Conservation (phyloP, 1,284 basidiomycete genomes). For the Pholiota adiposa region DNA sequence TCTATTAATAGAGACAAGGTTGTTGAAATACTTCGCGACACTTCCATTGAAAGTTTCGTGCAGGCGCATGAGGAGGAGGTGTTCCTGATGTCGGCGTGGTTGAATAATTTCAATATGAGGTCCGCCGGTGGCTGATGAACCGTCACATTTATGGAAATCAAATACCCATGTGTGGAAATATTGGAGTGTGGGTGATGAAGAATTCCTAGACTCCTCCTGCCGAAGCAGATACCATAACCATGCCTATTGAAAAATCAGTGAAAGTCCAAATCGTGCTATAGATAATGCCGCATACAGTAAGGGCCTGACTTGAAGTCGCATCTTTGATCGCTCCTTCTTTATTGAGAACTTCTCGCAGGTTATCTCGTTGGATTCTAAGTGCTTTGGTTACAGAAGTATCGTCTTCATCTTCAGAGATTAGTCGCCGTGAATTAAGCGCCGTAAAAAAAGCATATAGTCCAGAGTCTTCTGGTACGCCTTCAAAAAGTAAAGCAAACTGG, state of each 20-base stretch:
- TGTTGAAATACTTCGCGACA: not conserved
- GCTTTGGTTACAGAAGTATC: too few species aligned
- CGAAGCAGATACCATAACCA: not conserved
- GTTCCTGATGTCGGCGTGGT: not conserved
- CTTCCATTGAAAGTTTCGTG: not conserved
- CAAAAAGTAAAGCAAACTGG: constrained; percentile 4
- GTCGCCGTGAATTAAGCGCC: too few species aligned
- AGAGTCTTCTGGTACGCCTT: not conserved
- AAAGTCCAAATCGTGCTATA: too few species aligned
- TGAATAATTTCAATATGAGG: not conserved
- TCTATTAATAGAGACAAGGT: not conserved
- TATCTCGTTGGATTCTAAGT: too few species aligned
- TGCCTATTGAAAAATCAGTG: too few species aligned
- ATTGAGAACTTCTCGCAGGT: too few species aligned
- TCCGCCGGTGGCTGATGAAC: not conserved
- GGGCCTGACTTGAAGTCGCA: too few species aligned
- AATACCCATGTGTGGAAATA: not conserved
- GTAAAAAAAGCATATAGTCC: not conserved
- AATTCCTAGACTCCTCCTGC: too few species aligned
- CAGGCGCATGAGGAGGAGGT: not conserved
- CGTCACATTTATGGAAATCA: not conserved
- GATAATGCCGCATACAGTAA: too few species aligned
- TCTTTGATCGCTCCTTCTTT: too few species aligned
- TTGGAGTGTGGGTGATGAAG: too few species aligned
- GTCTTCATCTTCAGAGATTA: too few species aligned